Evolutionary conservation across 441 rosid genomes (phyloP).

Genomic region (Macaranga tanarius): DNA sequence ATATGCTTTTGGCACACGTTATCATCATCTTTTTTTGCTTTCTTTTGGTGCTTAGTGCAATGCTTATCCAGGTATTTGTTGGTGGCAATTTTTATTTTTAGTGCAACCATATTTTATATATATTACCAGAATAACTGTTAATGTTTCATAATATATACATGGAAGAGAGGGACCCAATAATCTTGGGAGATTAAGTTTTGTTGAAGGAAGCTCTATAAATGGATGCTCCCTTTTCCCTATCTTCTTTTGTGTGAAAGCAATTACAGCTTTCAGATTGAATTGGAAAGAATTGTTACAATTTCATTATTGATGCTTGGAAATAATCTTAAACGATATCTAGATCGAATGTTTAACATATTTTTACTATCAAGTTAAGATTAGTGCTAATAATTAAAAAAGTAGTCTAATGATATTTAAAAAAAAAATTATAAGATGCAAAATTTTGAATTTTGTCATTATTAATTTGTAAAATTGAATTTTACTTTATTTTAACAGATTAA

Average conservation of each 20-base stretch:
- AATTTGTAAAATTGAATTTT: too few species aligned
- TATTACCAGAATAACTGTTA: conserved; percentile 3
- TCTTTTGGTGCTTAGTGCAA: neutral
- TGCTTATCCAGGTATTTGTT: neutral
- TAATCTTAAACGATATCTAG: too few species aligned
- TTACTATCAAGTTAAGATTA: too few species aligned
- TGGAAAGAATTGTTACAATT: too few species aligned
- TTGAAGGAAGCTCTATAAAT: conserved; percentile 9
- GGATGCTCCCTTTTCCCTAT: neutral
- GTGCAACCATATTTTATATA: neutral
- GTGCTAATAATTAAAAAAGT: too few species aligned
- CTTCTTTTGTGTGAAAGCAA: neutral
- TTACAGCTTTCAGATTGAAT: neutral
- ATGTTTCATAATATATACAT: neutral
- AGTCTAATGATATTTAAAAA: too few species aligned
- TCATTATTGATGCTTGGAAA: too few species aligned
- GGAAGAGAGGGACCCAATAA: neutral
- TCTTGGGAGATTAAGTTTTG: neutral
- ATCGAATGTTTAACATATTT: too few species aligned
- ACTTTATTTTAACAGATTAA: too few species aligned
- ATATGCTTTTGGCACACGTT: conserved; percentile 15
- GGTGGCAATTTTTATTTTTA: neutral
- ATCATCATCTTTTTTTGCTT: neutral
- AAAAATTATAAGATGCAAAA: too few species aligned
- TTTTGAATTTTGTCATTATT: too few species aligned